Conservation (phyloP, 768 basidiomycete species). For the Trametes maxima region DNA sequence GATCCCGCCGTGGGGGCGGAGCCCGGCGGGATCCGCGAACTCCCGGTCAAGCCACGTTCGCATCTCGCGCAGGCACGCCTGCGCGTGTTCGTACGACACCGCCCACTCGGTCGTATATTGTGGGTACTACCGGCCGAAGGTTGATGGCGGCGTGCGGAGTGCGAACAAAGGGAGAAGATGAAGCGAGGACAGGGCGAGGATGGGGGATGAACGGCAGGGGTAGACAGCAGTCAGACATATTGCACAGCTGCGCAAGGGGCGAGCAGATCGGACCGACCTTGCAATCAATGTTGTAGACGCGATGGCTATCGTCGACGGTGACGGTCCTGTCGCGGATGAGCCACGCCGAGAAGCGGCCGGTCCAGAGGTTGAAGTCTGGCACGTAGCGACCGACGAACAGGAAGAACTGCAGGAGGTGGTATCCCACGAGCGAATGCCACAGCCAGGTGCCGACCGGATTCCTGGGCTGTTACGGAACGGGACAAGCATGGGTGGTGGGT, state of each 20-base stretch:
- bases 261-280: constrained; percentile 56
- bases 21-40: constrained; percentile 63
- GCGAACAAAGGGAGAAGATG: background rate
- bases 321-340: constrained; percentile 55
- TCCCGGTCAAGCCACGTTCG: constrained; percentile 72
- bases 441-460: constrained; percentile 61
- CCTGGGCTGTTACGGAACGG: constrained; percentile 45
- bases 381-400: constrained; percentile 77
- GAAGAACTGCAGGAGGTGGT: constrained; percentile 81
- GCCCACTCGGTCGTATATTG: constrained; percentile 98
- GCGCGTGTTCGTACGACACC: constrained; percentile 70
- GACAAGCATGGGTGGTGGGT: background rate
- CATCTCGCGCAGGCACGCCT: constrained; percentile 70
- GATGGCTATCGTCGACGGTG: constrained; percentile 75
- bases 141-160: background rate
- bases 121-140: constrained; percentile 57
- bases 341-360: constrained; percentile 70
- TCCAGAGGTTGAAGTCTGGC: constrained; percentile 60
- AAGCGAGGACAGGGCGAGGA: background rate
- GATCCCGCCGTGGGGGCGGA: constrained; percentile 89
- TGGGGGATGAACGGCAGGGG: background rate
- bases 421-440: constrained; percentile 71
- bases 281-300: constrained; percentile 93
- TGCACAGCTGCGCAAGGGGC: background rate
- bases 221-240: background rate